Conservation (phyloP, 2,329 filamentous ascomycete species). For the Penicillium sp. region DNA sequence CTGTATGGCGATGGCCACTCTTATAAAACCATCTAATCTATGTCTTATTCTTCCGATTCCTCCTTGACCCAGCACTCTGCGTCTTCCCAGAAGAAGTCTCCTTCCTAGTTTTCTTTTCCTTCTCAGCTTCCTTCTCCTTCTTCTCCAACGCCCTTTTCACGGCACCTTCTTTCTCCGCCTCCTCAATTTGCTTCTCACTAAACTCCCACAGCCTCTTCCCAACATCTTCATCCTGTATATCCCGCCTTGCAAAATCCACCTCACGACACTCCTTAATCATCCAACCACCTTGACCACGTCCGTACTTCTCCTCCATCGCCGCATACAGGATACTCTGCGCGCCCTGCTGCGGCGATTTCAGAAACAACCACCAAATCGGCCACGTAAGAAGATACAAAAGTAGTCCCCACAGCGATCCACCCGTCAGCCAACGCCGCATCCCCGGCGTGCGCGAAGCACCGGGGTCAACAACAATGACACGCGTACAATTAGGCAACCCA, state of each 20-base stretch:
- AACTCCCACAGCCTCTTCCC: conserved; percentile 87
- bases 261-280: conserved; percentile 85
- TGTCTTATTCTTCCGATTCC: conserved; percentile 36
- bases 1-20: neutral
- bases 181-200: conserved; percentile 77
- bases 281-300: conserved; percentile 60
- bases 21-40: neutral
- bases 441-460: conserved; percentile 80
- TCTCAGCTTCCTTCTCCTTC: conserved; percentile 41
- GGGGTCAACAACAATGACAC: conserved; percentile 82
- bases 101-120: conserved; percentile 20
- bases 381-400: conserved; percentile 71
- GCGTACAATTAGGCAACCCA: conserved; percentile 70
- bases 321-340: conserved; percentile 83
- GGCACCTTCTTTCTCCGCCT: conserved; percentile 73
- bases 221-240: conserved; percentile 70
- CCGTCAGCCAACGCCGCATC: conserved; percentile 77
- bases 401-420: conserved; percentile 77
- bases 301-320: conserved; percentile 71
- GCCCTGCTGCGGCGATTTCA: conserved; percentile 78
- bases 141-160: conserved; percentile 55
- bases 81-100: conserved; percentile 23
- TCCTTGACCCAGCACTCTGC: conserved; percentile 36
- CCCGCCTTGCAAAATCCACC: conserved; percentile 63
- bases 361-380: conserved; percentile 74